Conservation (phyloP, 2,329 filamentous ascomycete genomes). For the Apiospora saccharicola region DNA sequence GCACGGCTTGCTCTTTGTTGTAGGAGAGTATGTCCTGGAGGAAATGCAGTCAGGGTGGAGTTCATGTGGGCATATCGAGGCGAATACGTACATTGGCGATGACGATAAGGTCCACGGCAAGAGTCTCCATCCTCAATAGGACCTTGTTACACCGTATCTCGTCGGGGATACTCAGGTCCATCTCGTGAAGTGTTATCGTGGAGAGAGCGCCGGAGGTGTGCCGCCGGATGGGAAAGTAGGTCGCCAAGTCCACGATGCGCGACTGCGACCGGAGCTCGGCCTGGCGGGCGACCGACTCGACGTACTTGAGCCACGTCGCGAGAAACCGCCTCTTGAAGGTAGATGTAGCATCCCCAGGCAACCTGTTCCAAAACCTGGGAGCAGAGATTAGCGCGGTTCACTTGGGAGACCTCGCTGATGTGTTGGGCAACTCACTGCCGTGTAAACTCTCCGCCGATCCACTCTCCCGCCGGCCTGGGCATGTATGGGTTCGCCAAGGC, state of each 20-base stretch:
- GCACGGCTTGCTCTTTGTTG: constrained; percentile 38
- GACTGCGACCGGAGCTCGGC: constrained; percentile 33
- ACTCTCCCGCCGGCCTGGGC: constrained; percentile 28
- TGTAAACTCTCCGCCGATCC: constrained; percentile 31
- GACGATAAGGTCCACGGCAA: constrained; percentile 36
- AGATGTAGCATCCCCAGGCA: constrained; percentile 30
- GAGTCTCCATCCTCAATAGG: constrained; percentile 32
- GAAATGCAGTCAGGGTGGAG: not conserved
- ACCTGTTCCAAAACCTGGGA: constrained; percentile 36
- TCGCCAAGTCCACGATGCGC: constrained; percentile 33
- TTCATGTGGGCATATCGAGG: not conserved
- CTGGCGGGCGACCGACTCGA: constrained; percentile 36
- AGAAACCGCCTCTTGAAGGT: constrained; percentile 37
- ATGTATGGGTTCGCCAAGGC: constrained; percentile 28
- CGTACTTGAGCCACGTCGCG: constrained; percentile 34
- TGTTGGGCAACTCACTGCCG: constrained; percentile 33
- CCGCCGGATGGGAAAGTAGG: constrained; percentile 37
- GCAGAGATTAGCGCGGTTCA: not conserved
- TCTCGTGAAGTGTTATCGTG: constrained; percentile 35
- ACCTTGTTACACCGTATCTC: constrained; percentile 32
- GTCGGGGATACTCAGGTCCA: constrained; percentile 36
- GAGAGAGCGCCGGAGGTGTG: constrained; percentile 37
- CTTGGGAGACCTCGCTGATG: not conserved
- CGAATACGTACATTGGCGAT: constrained; percentile 37
- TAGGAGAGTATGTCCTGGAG: constrained; percentile 40